Evolutionary conservation across 257 asterid genomes (phyloP), one percentile per base, ranked within the genome.

Genomic region (Penstemon barbatus): DNA sequence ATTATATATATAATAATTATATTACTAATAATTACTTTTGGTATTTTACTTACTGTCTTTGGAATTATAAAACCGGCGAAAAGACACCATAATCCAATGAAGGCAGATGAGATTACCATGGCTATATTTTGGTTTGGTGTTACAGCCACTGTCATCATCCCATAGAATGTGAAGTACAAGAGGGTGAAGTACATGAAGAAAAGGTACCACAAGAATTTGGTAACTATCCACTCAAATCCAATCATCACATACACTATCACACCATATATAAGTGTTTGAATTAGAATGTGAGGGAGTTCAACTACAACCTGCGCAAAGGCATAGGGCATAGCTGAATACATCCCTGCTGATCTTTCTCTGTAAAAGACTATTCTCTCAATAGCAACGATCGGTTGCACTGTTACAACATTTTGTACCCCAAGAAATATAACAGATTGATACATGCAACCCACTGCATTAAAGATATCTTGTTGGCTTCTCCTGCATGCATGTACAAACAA

Each of bases 401-500:
- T 74, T 10, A 86, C 57, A 2, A 89, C 84, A 25, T 90, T 88
- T 71, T 85, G 92, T 8, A 86, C 66, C 2, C 98, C 98, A 3
- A 90, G 73, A 74, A 88, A 92, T 0, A 88, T 65, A 44, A 93
- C 89, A 1, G 98, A 78, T 1, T 79, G 77, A 65, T 86, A 87
- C 94, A 90, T 90, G n/a, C 96, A 86, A 40, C 98, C 98, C 83
- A 90, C 78, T 9, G 96, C 98, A 66, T 86, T 92, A 50, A 86
- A 79, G 25, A 92, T 44, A 75, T 89, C 98, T 71, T 87, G 92
- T 15, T 42, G 75, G 61, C 63, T 79, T 46, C 39, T 7, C 92
- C 97, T 92, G 80, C 56, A 51, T 61, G 65, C 10, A 25, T 25
- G 1, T 2, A 25, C 70, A 57, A 44, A 10, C 44, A 18, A 11